phyloP scores from a whole-genome alignment of 352 stramenopile genomes.

The Globisporangium emineosum region DNA sequence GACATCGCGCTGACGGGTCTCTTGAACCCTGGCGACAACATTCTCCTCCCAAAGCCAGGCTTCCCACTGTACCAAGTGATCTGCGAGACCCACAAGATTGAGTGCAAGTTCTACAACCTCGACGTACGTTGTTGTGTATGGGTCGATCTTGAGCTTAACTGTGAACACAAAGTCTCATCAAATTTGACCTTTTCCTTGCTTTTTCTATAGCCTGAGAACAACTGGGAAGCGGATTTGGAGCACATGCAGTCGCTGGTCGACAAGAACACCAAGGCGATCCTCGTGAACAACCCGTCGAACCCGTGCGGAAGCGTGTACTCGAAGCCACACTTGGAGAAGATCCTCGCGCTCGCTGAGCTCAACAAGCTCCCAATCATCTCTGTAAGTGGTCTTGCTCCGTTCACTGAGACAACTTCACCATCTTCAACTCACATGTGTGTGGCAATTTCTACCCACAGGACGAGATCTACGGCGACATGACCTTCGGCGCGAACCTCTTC shows the following conservation, averaged over 20 bases:
- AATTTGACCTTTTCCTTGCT: not conserved
- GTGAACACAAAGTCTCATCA: not conserved
- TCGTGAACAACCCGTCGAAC: slow-evolving; percentile 96
- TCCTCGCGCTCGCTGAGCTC: slow-evolving; percentile 68
- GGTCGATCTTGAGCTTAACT: not conserved
- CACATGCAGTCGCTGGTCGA: slow-evolving; percentile 89
- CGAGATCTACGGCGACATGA: slow-evolving; percentile 86
- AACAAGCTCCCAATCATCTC: slow-evolving; percentile 93
- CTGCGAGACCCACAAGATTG: slow-evolving; percentile 89
- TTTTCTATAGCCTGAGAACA: slow-evolving; percentile 58
- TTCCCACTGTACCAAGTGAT: slow-evolving; percentile 97
- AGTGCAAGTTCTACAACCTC: slow-evolving; percentile 90
- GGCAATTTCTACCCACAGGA: slow-evolving; percentile 27
- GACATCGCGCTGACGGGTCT: slow-evolving; percentile 91
- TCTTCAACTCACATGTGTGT: not conserved
- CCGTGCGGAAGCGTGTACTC: slow-evolving; percentile 94
- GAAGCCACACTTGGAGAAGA: slow-evolving; percentile 72
- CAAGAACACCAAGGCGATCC: slow-evolving; percentile 86
- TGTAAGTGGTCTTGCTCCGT: slow-evolving; percentile 52
- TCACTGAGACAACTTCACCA: not conserved
- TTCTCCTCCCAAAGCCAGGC: slow-evolving; percentile 92
- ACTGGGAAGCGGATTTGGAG: slow-evolving; percentile 93
- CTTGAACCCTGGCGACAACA: slow-evolving; percentile 88
- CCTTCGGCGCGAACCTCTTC: slow-evolving; percentile 69
- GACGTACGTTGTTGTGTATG: slow-evolving; percentile 36